phyloP scores from a whole-genome alignment of 1,284 basidiomycete genomes.

The Papiliotrema terrestris region DNA sequence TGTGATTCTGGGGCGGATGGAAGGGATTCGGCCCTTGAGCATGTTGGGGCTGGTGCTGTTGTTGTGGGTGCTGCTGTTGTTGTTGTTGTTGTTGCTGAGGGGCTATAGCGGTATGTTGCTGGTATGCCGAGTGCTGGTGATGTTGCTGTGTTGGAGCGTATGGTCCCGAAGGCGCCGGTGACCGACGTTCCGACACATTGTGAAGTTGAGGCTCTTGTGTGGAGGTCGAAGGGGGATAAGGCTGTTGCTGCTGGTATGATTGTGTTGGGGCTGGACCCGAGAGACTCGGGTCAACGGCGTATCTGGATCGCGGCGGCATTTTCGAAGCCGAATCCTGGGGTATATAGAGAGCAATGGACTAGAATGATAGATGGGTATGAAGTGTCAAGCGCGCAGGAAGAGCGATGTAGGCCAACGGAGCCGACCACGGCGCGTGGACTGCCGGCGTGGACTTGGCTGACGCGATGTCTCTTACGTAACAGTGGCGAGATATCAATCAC shows the following conservation, averaged over 20 bases:
- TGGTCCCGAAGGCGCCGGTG: conserved; percentile 22
- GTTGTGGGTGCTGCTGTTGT: conserved; percentile 21
- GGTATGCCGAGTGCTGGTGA: neutral
- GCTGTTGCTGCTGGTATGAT: conserved; percentile 23
- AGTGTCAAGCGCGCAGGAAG: no score
- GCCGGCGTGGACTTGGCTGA: no score
- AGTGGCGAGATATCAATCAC: neutral
- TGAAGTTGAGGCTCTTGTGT: conserved; percentile 30
- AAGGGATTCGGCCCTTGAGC: conserved; percentile 8
- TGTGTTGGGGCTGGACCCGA: conserved; percentile 23
- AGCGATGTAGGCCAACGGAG: no score
- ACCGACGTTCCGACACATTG: conserved; percentile 20
- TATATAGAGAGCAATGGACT: no score
- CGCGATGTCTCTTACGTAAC: neutral
- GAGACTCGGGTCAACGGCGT: conserved; percentile 48
- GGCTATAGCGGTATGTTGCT: neutral
- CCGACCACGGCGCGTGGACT: no score
- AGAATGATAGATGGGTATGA: no score
- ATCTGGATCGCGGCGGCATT: conserved; percentile 46
- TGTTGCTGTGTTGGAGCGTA: conserved; percentile 22
- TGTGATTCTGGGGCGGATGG: conserved; percentile 46
- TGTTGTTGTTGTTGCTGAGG: conserved; percentile 13
- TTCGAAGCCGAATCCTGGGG: neutral
- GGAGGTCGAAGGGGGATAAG: conserved; percentile 8
- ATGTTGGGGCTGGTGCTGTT: conserved; percentile 11